Percentiles rank a stretch among this genome's conserved stretches.
These are phyloP conservation scores for Phytophthora melonis DNA, from an alignment of 352 stramenopile genomes.

Conservation along the genomic window DNA sequence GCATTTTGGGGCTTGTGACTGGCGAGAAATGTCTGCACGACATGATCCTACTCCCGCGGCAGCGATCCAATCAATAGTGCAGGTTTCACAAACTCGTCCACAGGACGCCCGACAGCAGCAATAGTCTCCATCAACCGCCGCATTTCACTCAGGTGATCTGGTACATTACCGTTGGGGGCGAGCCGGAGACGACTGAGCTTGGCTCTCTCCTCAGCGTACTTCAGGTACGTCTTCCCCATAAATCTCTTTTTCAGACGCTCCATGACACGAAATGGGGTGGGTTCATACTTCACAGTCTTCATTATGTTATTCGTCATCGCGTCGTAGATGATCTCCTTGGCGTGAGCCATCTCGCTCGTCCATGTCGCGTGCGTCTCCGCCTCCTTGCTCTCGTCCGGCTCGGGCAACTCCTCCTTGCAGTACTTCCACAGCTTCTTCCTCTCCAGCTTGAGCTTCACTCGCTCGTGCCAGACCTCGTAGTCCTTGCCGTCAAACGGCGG, in stretches of 20 bases:
- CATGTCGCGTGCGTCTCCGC: too few species aligned
- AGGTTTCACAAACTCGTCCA: constrained; percentile 10
- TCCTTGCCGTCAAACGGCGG: too few species aligned
- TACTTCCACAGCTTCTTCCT: too few species aligned
- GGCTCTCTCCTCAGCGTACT: constrained; percentile 5
- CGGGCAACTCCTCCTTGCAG: too few species aligned
- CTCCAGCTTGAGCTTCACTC: too few species aligned
- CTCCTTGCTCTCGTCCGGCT: too few species aligned
- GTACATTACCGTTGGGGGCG: not conserved
- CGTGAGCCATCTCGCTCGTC: too few species aligned
- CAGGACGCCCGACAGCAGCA: constrained; percentile 1
- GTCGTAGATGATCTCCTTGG: not conserved
- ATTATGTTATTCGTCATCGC: constrained; percentile 1
- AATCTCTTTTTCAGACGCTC: too few species aligned
- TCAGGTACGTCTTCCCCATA: constrained; percentile 3
- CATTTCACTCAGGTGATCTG: constrained; percentile 7
- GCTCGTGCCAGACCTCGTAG: too few species aligned
- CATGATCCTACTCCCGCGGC: constrained; percentile 10
- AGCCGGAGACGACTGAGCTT: constrained; percentile 5
- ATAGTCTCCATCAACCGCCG: constrained; percentile 13
- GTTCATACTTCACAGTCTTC: not conserved
- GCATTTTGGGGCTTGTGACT: not conserved
- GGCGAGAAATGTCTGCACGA: constrained; percentile 11
- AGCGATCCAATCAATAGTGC: constrained; percentile 6
- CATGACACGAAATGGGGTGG: too few species aligned